Percentiles rank a stretch among this genome's conserved stretches.
phyloP scores from a whole-genome alignment of 371 early-diverging fungal genomes.

The Mucor racemosus region DNA sequence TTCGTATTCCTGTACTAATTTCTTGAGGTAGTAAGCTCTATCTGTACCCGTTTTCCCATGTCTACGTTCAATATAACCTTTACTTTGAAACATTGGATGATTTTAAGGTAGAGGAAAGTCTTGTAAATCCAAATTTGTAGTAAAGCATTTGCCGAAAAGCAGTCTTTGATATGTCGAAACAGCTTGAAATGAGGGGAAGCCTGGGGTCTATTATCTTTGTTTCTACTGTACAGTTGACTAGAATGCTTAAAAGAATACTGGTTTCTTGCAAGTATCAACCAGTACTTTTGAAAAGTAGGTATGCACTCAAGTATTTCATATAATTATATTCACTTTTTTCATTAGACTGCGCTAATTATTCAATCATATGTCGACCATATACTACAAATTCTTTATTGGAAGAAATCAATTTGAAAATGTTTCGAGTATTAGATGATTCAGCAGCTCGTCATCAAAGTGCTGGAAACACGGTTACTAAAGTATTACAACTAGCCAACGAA shows the following conservation, averaged over 20 bases:
- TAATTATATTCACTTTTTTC: neutral
- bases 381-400: constrained; percentile 4
- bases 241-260: neutral
- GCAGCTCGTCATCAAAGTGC: neutral
- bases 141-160: neutral
- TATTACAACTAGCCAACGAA: constrained; percentile 19
- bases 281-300: neutral
- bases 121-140: no score
- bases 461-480: constrained; percentile 3
- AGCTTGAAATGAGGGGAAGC: neutral
- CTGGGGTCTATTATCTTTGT: neutral
- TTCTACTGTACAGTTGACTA: neutral
- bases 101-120: no score
- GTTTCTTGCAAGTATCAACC: neutral
- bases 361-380: constrained; percentile 15
- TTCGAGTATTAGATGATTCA: constrained; percentile 14
- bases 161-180: neutral
- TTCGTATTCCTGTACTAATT: constrained; percentile 47
- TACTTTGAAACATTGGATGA: constrained; percentile 31
- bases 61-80: constrained; percentile 28
- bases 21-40: constrained; percentile 38
- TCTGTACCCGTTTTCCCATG: constrained; percentile 25
- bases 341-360: neutral
- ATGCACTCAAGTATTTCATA: no score
- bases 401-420: constrained; percentile 26